Evolutionary conservation across 208 protist genomes (phyloP).

Genomic region (Trypanosoma brucei): DNA sequence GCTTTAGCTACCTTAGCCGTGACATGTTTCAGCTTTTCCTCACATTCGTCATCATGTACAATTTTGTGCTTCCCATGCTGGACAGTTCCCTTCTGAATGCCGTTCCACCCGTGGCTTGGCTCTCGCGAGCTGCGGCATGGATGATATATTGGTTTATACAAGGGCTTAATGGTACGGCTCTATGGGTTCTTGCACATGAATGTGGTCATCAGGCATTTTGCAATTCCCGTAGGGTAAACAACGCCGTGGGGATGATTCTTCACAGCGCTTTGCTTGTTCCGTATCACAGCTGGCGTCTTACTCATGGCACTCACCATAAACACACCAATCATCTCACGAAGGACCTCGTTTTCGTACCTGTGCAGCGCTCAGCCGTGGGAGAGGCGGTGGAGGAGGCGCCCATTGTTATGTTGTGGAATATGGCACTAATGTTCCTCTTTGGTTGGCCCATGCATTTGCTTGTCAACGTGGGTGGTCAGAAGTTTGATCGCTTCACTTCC

Average conservation of each 20-base stretch:
- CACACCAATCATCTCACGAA: slow-evolving; percentile 92
- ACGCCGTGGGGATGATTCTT: slow-evolving; percentile 82
- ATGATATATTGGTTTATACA: slow-evolving; percentile 79
- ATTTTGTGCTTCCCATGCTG: slow-evolving; percentile 32
- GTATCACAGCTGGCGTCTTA: slow-evolving; percentile 92
- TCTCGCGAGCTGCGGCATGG: slow-evolving; percentile 48
- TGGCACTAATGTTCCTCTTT: slow-evolving; percentile 73
- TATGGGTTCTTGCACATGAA: slow-evolving; percentile 94
- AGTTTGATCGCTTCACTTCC: slow-evolving; percentile 62
- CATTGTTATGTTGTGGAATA: slow-evolving; percentile 37
- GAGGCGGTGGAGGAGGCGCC: slow-evolving; percentile 72
- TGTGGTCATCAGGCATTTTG: slow-evolving; percentile 93
- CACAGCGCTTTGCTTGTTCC: slow-evolving; percentile 89
- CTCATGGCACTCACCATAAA: slow-evolving; percentile 92
- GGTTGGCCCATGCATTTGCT: slow-evolving; percentile 91
- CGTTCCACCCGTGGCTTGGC: slow-evolving; percentile 5
- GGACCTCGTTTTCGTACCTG: slow-evolving; percentile 85
- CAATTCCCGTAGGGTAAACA: slow-evolving; percentile 67
- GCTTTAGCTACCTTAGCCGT: slow-evolving; percentile 50
- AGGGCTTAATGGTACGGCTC: slow-evolving; percentile 77
- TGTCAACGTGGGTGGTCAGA: slow-evolving; percentile 66
- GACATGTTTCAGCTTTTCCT: slow-evolving; percentile 55
- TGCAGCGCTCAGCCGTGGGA: slow-evolving; percentile 51
- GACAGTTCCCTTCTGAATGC: neutral
- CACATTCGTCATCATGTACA: slow-evolving; percentile 57